Evolutionary conservation across 495 filamentous ascomycete species (phyloP), one percentile per base, ranked within the genome.

Genomic region (Aspergillus nidulans): DNA sequence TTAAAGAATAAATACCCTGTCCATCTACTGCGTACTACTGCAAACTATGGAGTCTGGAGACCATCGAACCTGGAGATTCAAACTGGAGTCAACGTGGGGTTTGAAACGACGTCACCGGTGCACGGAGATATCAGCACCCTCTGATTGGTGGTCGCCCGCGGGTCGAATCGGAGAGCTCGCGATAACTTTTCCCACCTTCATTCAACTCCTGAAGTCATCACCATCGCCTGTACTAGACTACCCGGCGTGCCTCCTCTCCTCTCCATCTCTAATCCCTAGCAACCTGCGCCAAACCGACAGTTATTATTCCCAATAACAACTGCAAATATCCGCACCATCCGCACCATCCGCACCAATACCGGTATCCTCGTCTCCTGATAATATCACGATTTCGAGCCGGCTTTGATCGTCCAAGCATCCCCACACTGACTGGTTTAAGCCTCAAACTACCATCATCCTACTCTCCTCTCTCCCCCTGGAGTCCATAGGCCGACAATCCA

Each of bases 101-200:
- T 21, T 39, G 9, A 18, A n/a, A 49, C n/a, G 53, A 63, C 61
- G 57, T 60, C 57, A 60, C 61, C 42, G 24, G 30, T 18, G 24
- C 26, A 46, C 21, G n/a, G 41, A 32, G 56, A 56, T 56, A 59
- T 59, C 49, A 36, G 39, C 44, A 30, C 15, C 1, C n/a, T 30
- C 20, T 63, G 61, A 63, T 63, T 63, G 61, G 61, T 38, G 23
- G 47, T 49, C 45, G 41, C 30, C 57, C 47, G 56, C 61, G 61
- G 61, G 61, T 61, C 18, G 52, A 58, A 24, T 55, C 61, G 61
- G 61, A 57, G 53, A 57, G 58, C 48, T 49, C 47, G 39, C 30
- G 32, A 39, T 39, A 49, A 39, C 30, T 49, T 38, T 38, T 49
- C 23, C n/a, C 46, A 50, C 43, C 49, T 13, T 32, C 42, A 40